Base-by-base conservation (phyloP, 805 yeast genomes). In the Yarrowia alimentaria region DNA sequence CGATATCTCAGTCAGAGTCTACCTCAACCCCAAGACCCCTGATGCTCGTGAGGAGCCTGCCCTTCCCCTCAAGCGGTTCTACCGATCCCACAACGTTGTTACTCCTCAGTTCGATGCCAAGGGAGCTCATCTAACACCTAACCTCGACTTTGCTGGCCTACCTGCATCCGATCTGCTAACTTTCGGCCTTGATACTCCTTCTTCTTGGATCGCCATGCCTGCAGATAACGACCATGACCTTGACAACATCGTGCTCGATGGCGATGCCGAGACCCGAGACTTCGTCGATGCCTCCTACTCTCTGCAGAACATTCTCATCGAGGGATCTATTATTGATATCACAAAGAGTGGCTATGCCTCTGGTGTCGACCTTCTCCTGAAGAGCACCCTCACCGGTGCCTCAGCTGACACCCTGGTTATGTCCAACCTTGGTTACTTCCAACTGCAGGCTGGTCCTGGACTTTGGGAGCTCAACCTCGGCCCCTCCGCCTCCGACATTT, bases 351-450 rank as follows among this genome's bases (percentile, higher is more conserved):
- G 74, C 1, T 28, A 25, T 12, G 42, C 59, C n/a, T 48, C 74
- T 0, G 84, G 82, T 0, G 58, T 81, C 9, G 68, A 71, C 3
- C 59, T 86, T 4, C 69, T 70, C 16, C 60, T 80, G 1, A 57
- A 9, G 54, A 57, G 28, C 40, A 58, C 9, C 55, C 60, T 38
- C 16, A 60, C 43, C 3, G 24, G 29, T 3, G 53, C 35, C 8
- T 6, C 56, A 2, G 48, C 55, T 6, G 87, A 81, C 56, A 83
- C 96, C 0, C 70, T 67, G 29, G 80, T 89, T 1, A 85, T 91
- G 93, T 75, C 81, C 1, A 82, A 85, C 30, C 70, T 83, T 55
- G 97, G 97, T 0, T 91, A 91, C 64, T 77, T 84, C 50, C 97
- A 90, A 65, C 69, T 93, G 37, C 78, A 77, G 55, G 80, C 84